Evolutionary conservation across 1,139 yeast genomes (phyloP).

Genomic region (Taphrina wiesneri): DNA sequence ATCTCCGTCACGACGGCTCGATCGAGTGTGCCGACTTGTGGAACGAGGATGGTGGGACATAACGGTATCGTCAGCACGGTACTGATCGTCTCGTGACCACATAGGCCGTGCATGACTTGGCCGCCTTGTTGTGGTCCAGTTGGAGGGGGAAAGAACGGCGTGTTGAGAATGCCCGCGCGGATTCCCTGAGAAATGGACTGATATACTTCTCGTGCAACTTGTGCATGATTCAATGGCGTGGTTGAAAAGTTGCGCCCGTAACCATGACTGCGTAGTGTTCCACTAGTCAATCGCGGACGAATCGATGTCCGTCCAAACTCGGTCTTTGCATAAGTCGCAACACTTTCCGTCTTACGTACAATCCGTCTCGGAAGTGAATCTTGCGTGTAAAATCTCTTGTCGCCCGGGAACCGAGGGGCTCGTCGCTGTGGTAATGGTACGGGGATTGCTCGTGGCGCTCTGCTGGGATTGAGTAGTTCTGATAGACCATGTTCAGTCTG

Average conservation of each 20-base stretch:
- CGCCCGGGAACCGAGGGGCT: conserved; percentile 20
- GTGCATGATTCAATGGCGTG: conserved; percentile 24
- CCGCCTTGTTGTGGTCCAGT: background rate
- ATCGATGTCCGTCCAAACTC: conserved; percentile 14
- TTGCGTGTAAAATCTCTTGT: conserved; percentile 18
- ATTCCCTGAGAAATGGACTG: conserved; percentile 23
- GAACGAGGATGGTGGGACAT: conserved; percentile 2
- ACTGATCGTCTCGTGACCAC: background rate
- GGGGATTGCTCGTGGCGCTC: conserved; percentile 16
- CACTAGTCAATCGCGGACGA: conserved; percentile 8
- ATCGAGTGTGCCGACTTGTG: conserved; percentile 3
- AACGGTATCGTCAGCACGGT: conserved; percentile 13
- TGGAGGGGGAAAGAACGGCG: conserved; percentile 19
- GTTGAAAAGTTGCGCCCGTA: conserved; percentile 15
- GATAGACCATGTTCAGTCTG: conserved; percentile 26
- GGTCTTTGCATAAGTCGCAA: background rate
- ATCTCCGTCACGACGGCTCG: conserved; percentile 3
- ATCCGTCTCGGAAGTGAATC: background rate
- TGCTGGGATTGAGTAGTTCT: conserved; percentile 9
- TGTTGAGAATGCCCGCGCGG: conserved; percentile 27
- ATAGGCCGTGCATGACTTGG: background rate
- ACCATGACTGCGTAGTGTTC: conserved; percentile 24
- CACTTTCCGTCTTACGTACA: background rate
- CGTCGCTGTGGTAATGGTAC: conserved; percentile 16
- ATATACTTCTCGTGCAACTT: conserved; percentile 28